These are phyloP conservation scores for Grosmannia serpens DNA, from an alignment of 2,329 filamentous ascomycete genomes.

Conservation along the genomic window DNA sequence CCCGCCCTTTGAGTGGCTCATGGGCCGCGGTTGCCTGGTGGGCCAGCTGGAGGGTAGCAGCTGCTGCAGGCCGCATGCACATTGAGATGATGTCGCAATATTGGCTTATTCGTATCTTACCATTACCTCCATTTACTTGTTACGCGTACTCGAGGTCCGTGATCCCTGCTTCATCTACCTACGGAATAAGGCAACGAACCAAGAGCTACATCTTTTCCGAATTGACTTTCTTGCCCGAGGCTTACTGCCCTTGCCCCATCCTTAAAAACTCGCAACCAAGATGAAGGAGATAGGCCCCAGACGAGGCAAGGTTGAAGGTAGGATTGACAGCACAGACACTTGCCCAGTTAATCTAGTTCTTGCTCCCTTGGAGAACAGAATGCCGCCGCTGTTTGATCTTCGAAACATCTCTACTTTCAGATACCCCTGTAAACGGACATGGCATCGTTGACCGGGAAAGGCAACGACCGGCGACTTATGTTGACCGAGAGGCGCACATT, in stretches of 20 bases:
- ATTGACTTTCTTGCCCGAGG: not conserved
- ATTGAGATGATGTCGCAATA: not conserved
- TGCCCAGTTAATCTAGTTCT: not conserved
- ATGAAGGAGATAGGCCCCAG: not conserved
- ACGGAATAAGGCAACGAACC: too few species aligned
- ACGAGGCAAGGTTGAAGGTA: not conserved
- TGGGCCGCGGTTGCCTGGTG: not conserved
- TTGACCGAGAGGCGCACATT: too few species aligned
- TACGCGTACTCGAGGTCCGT: not conserved
- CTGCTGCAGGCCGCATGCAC: not conserved
- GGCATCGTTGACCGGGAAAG: not conserved
- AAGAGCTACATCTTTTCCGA: not conserved
- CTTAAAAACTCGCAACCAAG: too few species aligned
- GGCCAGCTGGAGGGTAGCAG: not conserved
- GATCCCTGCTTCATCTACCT: not conserved
- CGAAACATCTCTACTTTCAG: slow-evolving; percentile 1
- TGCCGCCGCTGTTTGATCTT: slow-evolving; percentile 6
- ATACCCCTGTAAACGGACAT: not conserved
- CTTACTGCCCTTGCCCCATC: not conserved
- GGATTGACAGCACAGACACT: not conserved
- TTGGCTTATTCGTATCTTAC: not conserved
- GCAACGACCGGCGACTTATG: not conserved
- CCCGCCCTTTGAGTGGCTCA: not conserved
- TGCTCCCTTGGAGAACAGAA: not conserved
- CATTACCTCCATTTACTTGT: not conserved